Conservation (phyloP, 805 yeast genomes). For the Yamadazyma ubonensis region DNA sequence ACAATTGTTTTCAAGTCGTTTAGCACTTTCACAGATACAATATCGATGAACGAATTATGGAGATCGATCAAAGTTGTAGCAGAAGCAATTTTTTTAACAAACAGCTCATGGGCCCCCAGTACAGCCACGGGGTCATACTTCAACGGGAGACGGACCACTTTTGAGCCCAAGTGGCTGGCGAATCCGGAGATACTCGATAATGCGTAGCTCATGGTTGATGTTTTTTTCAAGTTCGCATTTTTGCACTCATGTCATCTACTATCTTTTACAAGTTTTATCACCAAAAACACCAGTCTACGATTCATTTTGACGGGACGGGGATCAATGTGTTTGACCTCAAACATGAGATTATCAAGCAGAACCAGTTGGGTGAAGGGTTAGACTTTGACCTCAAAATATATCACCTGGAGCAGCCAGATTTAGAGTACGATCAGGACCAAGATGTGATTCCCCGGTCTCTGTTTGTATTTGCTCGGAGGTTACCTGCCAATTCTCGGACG, state of each 20-base stretch:
- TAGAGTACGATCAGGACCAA: conserved; percentile 85
- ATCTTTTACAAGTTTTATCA: conserved; percentile 85
- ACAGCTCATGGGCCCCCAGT: conserved; percentile 22
- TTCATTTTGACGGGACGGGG: conserved; percentile 94
- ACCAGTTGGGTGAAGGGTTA: conserved; percentile 77
- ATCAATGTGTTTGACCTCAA: conserved; percentile 92
- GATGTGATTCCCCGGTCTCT: conserved; percentile 88
- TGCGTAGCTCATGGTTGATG: conserved; percentile 8
- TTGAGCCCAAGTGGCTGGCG: conserved; percentile 9
- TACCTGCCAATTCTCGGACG: conserved; percentile 55
- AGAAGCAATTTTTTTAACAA: conserved; percentile 19
- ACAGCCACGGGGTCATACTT: conserved; percentile 6
- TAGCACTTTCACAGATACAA: conserved; percentile 30
- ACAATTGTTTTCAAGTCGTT: conserved; percentile 30
- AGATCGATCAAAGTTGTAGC: conserved; percentile 26
- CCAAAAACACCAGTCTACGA: conserved; percentile 73
- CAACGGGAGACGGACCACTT: conserved; percentile 15
- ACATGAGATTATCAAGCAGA: conserved; percentile 80
- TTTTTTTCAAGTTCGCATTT: conserved; percentile 3
- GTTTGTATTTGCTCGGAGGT: conserved; percentile 74
- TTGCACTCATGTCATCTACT: conserved; percentile 67
- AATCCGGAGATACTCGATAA: conserved; percentile 12
- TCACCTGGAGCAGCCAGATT: conserved; percentile 52
- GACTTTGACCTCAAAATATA: conserved; percentile 77
- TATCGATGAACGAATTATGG: conserved; percentile 23